Percentiles rank a stretch among this genome's conserved stretches.
Evolutionary conservation across 208 protist genomes (phyloP).

Genomic region (Strigomonas galati): DNA sequence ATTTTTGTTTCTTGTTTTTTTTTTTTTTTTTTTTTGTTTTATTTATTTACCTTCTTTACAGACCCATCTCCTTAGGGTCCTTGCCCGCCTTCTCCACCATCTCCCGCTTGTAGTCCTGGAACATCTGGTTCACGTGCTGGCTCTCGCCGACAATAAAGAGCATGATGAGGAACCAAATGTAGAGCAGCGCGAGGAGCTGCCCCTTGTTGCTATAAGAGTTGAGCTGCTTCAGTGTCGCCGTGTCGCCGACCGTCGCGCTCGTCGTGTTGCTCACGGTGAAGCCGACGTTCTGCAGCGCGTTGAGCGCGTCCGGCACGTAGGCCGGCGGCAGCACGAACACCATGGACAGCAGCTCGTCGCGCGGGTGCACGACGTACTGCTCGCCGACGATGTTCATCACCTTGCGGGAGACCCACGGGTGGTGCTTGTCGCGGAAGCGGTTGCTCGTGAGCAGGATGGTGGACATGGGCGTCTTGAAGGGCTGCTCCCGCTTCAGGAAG

Average conservation of each 20-base stretch:
- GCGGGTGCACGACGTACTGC: slow-evolving; percentile 73
- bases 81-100: slow-evolving; percentile 75
- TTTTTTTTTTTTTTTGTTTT: background rate
- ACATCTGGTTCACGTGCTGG: slow-evolving; percentile 47
- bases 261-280: slow-evolving; percentile 65
- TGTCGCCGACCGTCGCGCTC: slow-evolving; percentile 48
- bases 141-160: slow-evolving; percentile 67
- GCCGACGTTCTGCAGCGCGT: slow-evolving; percentile 68
- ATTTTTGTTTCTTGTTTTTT: background rate
- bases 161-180: slow-evolving; percentile 73
- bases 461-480: slow-evolving; percentile 64
- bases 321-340: slow-evolving; percentile 73
- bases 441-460: slow-evolving; percentile 62
- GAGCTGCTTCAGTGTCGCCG: slow-evolving; percentile 42
- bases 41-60: slow-evolving; percentile 25
- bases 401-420: slow-evolving; percentile 62
- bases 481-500: slow-evolving; percentile 76
- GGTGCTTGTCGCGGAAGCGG: slow-evolving; percentile 52
- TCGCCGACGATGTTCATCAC: slow-evolving; percentile 67
- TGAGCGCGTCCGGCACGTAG: slow-evolving; percentile 58
- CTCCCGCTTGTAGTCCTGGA: slow-evolving; percentile 77
- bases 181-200: slow-evolving; percentile 59
- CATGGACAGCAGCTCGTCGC: slow-evolving; percentile 67
- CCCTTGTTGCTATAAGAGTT: slow-evolving; percentile 61
- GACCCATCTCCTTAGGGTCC: slow-evolving; percentile 67